Percentiles rank a stretch among this genome's conserved stretches.
Evolutionary conservation across 805 yeast genomes (phyloP).

Genomic region (Spathaspora boniae): DNA sequence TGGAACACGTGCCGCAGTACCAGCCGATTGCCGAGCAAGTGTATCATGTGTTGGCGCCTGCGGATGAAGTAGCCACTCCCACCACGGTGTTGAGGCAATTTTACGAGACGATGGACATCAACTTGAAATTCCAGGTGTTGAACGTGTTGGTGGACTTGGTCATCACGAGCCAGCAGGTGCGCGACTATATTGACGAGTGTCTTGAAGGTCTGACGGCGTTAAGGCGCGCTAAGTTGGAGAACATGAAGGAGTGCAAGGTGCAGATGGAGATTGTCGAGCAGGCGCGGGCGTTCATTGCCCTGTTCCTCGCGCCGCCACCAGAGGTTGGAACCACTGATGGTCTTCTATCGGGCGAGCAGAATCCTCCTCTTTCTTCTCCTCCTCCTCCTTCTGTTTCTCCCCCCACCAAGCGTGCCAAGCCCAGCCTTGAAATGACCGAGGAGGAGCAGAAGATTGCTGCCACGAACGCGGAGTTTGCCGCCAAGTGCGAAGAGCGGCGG

Average conservation of each 20-base stretch:
- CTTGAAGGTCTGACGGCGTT: constrained; percentile 59
- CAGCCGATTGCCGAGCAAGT: constrained; percentile 47
- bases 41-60: constrained; percentile 57
- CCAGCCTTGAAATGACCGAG: constrained; percentile 43
- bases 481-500: constrained; percentile 43
- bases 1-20: constrained; percentile 56
- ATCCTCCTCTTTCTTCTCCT: constrained; percentile 5
- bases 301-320: not conserved
- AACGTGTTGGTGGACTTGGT: constrained; percentile 63
- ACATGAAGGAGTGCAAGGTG: constrained; percentile 55
- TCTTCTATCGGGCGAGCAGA: constrained; percentile 3
- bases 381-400: too few relatives aligned
- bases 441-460: constrained; percentile 38
- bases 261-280: constrained; percentile 49
- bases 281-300: constrained; percentile 18
- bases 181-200: constrained; percentile 64
- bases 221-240: constrained; percentile 66
- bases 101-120: constrained; percentile 47
- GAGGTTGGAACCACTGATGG: constrained; percentile 3
- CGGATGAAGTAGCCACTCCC: constrained; percentile 45
- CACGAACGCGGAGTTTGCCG: constrained; percentile 40
- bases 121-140: constrained; percentile 54
- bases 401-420: constrained; percentile 20
- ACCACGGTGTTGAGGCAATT: constrained; percentile 52
- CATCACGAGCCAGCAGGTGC: constrained; percentile 46